Percentiles rank a stretch among this genome's conserved stretches.
phyloP scores from a whole-genome alignment of 2,329 filamentous ascomycete species.

The Aspergillus phoenicis region DNA sequence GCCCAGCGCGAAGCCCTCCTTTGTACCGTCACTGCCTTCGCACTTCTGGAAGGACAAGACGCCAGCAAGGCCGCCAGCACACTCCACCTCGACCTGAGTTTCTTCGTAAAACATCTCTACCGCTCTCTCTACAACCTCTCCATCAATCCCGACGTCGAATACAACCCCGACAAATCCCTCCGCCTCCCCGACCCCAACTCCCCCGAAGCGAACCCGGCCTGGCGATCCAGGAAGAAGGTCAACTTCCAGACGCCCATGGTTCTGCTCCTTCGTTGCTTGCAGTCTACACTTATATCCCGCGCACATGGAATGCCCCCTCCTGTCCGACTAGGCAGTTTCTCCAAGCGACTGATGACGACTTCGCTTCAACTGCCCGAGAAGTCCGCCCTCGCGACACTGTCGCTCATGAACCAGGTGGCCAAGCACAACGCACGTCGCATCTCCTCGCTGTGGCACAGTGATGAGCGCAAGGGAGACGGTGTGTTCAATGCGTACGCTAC shows the following conservation, averaged over 20 bases:
- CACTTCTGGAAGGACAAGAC: slow-evolving; percentile 93
- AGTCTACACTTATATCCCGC: slow-evolving; percentile 77
- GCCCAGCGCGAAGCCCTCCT: slow-evolving; percentile 83
- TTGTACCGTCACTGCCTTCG: slow-evolving; percentile 93
- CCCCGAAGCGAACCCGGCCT: slow-evolving; percentile 40
- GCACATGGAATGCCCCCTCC: slow-evolving; percentile 76
- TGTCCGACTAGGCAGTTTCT: slow-evolving; percentile 83
- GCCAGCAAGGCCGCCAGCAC: slow-evolving; percentile 78
- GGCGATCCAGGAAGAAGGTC: slow-evolving; percentile 66
- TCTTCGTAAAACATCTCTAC: slow-evolving; percentile 95
- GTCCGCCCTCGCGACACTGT: slow-evolving; percentile 76
- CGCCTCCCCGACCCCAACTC: slow-evolving; percentile 68
- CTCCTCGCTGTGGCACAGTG: slow-evolving; percentile 86
- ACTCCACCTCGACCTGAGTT: slow-evolving; percentile 87
- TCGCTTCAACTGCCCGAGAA: slow-evolving; percentile 89
- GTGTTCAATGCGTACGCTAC: slow-evolving; percentile 73
- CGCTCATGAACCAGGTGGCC: slow-evolving; percentile 74
- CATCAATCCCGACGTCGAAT: slow-evolving; percentile 82
- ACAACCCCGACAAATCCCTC: slow-evolving; percentile 70
- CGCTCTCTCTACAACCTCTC: slow-evolving; percentile 77
- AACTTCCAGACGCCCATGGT: slow-evolving; percentile 96
- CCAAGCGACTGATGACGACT: slow-evolving; percentile 83
- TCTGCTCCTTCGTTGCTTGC: slow-evolving; percentile 82
- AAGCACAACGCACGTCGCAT: slow-evolving; percentile 83
- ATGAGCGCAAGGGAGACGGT: slow-evolving; percentile 90